These are phyloP conservation scores for Fraxinus paxiana DNA, from an alignment of 305 asterid species.

Conservation along the genomic window DNA sequence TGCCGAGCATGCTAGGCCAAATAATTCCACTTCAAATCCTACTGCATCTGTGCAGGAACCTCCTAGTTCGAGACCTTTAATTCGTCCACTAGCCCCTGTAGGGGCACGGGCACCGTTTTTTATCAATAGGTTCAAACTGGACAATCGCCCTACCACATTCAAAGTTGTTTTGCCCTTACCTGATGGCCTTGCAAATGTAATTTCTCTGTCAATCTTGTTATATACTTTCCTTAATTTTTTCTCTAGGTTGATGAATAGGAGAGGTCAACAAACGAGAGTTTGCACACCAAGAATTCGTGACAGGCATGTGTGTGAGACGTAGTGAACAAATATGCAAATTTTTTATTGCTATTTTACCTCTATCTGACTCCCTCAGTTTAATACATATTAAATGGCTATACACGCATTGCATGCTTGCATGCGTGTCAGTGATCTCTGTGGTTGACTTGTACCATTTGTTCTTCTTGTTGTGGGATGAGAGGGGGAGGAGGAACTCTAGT, in stretches of 20 bases:
- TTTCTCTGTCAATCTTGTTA: slow-evolving; percentile 20
- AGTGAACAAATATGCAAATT: background rate
- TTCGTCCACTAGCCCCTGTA: slow-evolving; percentile 51
- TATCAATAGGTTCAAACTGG: slow-evolving; percentile 76
- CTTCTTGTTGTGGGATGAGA: background rate
- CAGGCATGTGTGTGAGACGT: background rate
- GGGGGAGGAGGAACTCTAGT: background rate
- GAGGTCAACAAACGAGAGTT: background rate
- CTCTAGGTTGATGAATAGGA: background rate
- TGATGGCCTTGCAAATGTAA: slow-evolving; percentile 69
- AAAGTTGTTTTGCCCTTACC: slow-evolving; percentile 77
- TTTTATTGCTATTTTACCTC: background rate
- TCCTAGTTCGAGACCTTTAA: slow-evolving; percentile 33
- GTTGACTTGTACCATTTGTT: background rate
- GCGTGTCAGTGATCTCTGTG: background rate
- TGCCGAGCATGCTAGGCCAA: slow-evolving; percentile 34
- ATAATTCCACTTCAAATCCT: slow-evolving; percentile 37
- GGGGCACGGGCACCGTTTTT: slow-evolving; percentile 56
- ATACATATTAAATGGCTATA: background rate
- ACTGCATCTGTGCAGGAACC: slow-evolving; percentile 38
- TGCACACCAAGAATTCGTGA: background rate
- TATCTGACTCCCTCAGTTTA: background rate
- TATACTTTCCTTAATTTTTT: background rate
- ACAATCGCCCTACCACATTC: slow-evolving; percentile 89
- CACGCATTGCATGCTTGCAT: background rate